Base-by-base conservation (phyloP, 306 rosid species). In the Purshia tridentata region DNA sequence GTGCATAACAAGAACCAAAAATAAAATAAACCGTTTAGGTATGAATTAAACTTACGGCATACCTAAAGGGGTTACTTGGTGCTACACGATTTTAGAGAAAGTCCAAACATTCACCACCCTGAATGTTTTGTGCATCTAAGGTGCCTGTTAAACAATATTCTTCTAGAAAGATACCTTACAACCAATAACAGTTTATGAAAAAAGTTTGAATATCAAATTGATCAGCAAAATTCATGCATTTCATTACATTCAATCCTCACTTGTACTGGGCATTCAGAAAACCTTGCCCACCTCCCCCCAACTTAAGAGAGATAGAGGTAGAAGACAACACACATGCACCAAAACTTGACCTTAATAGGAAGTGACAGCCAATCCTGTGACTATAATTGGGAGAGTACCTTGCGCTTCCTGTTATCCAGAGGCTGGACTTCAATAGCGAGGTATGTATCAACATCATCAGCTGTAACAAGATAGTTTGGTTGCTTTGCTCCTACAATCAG, bases 371-470 rank as follows among this genome's bases (percentile, higher is more conserved):
- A 40, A 39, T 44, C 46, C 51, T 61, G 35, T 59, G 65, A 61
- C 73, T 42, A 50, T 51, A 40, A 29, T 22, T 22, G 16, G 72
- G 50, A 78, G 44, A 42, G 48, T 84, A 89, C 97, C 97, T 89
- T 91, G 64, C 97, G 97, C 82, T 88, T 94, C 88, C 95, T 89
- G 84, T 91, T 79, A 84, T 94, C 99, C 65, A 85, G 85, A 67
- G 99, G 97, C 81, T 88, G 92, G 81, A 94, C 99, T 84, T 94
- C 95, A 81, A 94, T 88, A 79, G 99, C 96, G 60, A 94, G 97
- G 76, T 87, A 85, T 70, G 88, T 78, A 37, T 85, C 92, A 81
- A 94, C 96, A 77, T 94, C 99, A 63, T 94, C 97, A 22, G 97
- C 96, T 45, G 84, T 86, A 82, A 94, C 77, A 75, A 86, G 90